phyloP scores from a whole-genome alignment of 371 early-diverging fungal genomes.

The Apophysomyces variabilis region DNA sequence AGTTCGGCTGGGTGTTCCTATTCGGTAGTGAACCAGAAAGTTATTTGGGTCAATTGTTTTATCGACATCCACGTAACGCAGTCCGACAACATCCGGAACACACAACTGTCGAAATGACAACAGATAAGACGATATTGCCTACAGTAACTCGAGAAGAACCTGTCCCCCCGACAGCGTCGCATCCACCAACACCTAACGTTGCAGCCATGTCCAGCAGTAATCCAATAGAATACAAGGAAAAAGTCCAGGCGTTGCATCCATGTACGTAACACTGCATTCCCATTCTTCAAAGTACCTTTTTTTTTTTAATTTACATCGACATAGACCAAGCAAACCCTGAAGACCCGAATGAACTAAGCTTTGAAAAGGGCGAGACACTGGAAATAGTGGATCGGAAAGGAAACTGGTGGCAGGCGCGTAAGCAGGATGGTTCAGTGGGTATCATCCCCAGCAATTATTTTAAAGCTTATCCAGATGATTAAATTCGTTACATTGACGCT shows the following conservation, averaged over 20 bases:
- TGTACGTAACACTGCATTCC: slow-evolving; percentile 16
- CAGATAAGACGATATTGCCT: slow-evolving; percentile 32
- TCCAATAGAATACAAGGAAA: slow-evolving; percentile 37
- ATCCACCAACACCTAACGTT: slow-evolving; percentile 22
- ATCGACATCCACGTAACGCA: slow-evolving; percentile 25
- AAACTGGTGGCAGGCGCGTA: slow-evolving; percentile 92
- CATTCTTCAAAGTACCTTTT: neutral
- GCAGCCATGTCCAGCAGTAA: slow-evolving; percentile 3
- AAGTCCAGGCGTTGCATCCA: slow-evolving; percentile 31
- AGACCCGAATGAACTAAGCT: slow-evolving; percentile 86
- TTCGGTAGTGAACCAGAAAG: slow-evolving; percentile 53
- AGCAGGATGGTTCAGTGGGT: slow-evolving; percentile 75
- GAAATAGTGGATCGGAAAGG: slow-evolving; percentile 85
- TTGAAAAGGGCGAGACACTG: slow-evolving; percentile 79
- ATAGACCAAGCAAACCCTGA: slow-evolving; percentile 75
- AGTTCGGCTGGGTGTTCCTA: slow-evolving; percentile 52
- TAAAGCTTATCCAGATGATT: slow-evolving; percentile 4
- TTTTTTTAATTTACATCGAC: slow-evolving; percentile 4
- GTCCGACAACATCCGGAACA: slow-evolving; percentile 24
- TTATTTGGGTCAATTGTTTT: slow-evolving; percentile 31
- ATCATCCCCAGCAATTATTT: slow-evolving; percentile 89
- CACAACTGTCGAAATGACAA: slow-evolving; percentile 25
- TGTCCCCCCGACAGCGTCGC: slow-evolving; percentile 9
- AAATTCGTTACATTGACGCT: neutral
- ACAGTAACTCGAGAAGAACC: slow-evolving; percentile 12